These are phyloP conservation scores for Emmonsia crescens DNA, from an alignment of 2,329 filamentous ascomycete species.

Conservation along the genomic window DNA sequence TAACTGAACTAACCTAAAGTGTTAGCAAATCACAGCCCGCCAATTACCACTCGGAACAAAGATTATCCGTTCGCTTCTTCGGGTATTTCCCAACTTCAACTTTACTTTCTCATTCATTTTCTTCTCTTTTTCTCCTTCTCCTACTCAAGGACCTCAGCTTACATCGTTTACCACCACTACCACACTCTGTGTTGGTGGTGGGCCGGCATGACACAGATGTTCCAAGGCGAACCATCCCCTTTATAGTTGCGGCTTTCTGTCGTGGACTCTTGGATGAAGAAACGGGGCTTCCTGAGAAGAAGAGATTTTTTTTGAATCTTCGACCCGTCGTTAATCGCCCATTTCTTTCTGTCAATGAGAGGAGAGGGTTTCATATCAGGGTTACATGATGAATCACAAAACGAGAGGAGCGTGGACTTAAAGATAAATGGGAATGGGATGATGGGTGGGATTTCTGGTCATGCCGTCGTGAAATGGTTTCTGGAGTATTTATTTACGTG, in stretches of 20 bases:
- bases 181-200: conserved; percentile 3
- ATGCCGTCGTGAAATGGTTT: neutral
- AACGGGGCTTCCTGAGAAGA: conserved; percentile 31
- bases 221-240: conserved; percentile 20
- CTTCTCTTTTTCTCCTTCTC: conserved; percentile 19
- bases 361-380: conserved; percentile 41
- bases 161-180: conserved; percentile 24
- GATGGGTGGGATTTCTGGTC: neutral
- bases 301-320: conserved; percentile 14
- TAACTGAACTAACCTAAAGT: no score
- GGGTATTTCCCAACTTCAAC: neutral
- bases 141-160: conserved; percentile 30
- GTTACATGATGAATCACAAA: conserved; percentile 24
- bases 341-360: conserved; percentile 36
- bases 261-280: conserved; percentile 27
- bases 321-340: conserved; percentile 42
- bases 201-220: conserved; percentile 30
- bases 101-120: conserved; percentile 7
- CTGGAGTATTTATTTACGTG: no score
- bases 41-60: conserved; percentile 30
- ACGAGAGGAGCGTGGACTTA: neutral
- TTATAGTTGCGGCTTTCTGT: conserved; percentile 36
- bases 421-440: neutral
- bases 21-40: conserved; percentile 26
- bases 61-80: conserved; percentile 21